Base-by-base conservation (phyloP, 2,329 filamentous ascomycete genomes). In the Aspergillus hiratsukae region DNA sequence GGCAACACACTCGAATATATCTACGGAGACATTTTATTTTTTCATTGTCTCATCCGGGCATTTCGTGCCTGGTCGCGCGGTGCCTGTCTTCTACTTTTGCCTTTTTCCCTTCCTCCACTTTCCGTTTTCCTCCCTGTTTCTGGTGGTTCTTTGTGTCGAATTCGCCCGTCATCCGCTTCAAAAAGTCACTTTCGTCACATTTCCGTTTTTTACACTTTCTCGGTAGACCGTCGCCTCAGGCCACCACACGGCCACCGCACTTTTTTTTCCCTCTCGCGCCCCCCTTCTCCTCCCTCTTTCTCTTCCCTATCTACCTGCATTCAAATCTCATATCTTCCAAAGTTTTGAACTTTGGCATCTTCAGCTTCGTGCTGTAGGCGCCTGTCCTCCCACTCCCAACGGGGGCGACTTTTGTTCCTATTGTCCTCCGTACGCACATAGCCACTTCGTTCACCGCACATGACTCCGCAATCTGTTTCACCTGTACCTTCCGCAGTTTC, bases 401-500 rank as follows among this genome's bases (percentile, higher is more conserved):
- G 61, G 63, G 64, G 66, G 66, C 61, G 57, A 58, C 58, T 58
- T 59, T 52, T 60, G 58, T 54, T 62, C 59, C 61, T 63, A 58
- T 64, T 55, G 51, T 66, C 54, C 56, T 59, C 57, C 62, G 59
- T 60, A 55, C 56, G 49, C 61, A 54, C 50, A 63, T 60, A 51
- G 54, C 61, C 41, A 55, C 58, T 52, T 51, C 45, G 57, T 56
- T 61, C 58, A 69, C 61, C 69, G 69, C 72, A 75, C 71, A 75
- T 74, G 69, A 75, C 74, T 74, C 71, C 72, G 57, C 66, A 65
- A 66, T 69, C 71, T 61, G 63, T 67, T 58, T 74, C 75, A 60
- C 76, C 77, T 61, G 73, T 72, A 56, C 73, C 75, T 55, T 78
- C 76, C 58, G 66, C 72, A 67, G 64, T 73, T 60, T 79, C 78